Base-by-base conservation (phyloP, 2,329 filamentous ascomycete genomes). In the Escovopsis sp. region DNA sequence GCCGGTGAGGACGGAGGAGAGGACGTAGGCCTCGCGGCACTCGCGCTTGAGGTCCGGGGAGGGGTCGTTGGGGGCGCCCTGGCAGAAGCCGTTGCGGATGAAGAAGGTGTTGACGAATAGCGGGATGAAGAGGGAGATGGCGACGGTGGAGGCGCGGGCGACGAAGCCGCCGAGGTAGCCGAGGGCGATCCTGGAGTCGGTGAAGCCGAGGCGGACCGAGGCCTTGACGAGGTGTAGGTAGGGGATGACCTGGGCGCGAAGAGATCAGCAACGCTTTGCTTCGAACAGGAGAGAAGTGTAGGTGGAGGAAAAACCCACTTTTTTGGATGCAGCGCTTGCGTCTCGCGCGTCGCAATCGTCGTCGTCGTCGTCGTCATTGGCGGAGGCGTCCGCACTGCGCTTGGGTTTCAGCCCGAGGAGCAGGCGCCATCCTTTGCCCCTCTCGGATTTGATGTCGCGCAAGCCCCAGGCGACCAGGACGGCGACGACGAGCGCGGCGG, bases 111-210 rank as follows among this genome's bases (percentile, higher is more conserved):
- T 96, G 53, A 95, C 78, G 56, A 84, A 93, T 2, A 98, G 73
- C 1, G 91, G 91, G 42, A 98, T 83, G 63, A 96, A 98, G 6
- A 96, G 74, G 1, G 86, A 93, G 49, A 98, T 94, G 41, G 85
- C 89, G 5, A 98, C 91, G 0, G 87, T 94, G 1, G 88, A 95
- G 7, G 91, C 88, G 43, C 91, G 79, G 9, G 88, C 89, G 3
- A 98, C 89, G 54, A 96, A 95, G 2, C 91, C 91, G 48, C 89
- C 91, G 0, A 96, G 66, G 55, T 96, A 98, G 26, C 84, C 89
- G 0, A 96, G 71, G 15, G 78, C 80, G 47, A 98, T 94, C 51
- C 82, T 75, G 9, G 77, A 70, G 56, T 93, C 84, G 8, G 68
- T 77, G 52, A 86, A 77, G 12, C 83, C 88, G 10, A 94, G 71